These are phyloP conservation scores for Binderoboletus segoi DNA, from an alignment of 1,284 basidiomycete species.

Conservation along the genomic window DNA sequence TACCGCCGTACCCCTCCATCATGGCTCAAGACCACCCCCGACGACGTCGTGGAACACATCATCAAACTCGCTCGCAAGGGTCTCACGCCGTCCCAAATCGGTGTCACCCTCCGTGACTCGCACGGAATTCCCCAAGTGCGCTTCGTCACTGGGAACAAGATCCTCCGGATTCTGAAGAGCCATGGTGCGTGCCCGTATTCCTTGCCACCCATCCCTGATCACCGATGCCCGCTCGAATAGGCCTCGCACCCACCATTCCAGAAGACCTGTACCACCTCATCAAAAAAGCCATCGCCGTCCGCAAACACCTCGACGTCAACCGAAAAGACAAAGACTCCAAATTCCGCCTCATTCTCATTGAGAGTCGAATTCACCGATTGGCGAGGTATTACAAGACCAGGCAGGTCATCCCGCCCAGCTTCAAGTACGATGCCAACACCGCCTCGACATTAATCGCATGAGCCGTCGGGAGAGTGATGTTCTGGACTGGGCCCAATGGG, in stretches of 20 bases:
- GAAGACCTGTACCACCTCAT: conserved; percentile 99
- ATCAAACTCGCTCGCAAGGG: conserved; percentile 98
- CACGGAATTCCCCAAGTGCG: conserved; percentile 98
- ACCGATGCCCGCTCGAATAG: conserved; percentile 42
- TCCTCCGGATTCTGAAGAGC: conserved; percentile 96
- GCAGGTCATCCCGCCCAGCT: conserved; percentile 96
- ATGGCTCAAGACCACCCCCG: conserved; percentile 96
- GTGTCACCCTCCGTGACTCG: conserved; percentile 97
- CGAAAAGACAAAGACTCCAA: conserved; percentile 99
- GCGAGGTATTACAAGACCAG: conserved; percentile 98
- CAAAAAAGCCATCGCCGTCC: conserved; percentile 99
- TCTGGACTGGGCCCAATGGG: conserved; percentile 1
- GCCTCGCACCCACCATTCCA: conserved; percentile 96
- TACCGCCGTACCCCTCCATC: conserved; percentile 94
- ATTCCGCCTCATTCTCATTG: conserved; percentile 97
- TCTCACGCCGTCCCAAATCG: conserved; percentile 97
- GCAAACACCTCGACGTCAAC: conserved; percentile 99
- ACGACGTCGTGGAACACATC: conserved; percentile 96
- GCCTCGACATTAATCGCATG: conserved; percentile 85
- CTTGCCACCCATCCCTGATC: background rate
- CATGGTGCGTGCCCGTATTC: conserved; percentile 67
- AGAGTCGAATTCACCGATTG: conserved; percentile 97
- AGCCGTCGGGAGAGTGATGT: conserved; percentile 17
- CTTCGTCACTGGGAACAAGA: conserved; percentile 99
- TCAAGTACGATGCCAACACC: conserved; percentile 96